These are phyloP conservation scores for Skeletonema grethae DNA, from an alignment of 108 stramenopile genomes.

Conservation along the genomic window DNA sequence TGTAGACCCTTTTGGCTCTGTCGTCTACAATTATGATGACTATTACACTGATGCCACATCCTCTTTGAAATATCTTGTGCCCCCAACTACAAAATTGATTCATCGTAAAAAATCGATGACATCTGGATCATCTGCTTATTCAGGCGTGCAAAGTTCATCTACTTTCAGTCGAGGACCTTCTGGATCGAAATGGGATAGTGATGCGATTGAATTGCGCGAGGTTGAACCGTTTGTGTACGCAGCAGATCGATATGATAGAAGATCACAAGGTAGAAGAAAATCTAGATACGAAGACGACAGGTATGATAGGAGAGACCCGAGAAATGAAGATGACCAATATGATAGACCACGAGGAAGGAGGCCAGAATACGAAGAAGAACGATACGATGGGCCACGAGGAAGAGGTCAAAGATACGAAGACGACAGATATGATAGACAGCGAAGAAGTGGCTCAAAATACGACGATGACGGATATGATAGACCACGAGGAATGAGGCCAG, in stretches of 20 bases:
- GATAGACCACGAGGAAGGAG: neutral
- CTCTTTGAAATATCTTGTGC: constrained; percentile 1
- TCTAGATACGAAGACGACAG: neutral
- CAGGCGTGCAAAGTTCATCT: neutral
- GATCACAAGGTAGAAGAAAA: neutral
- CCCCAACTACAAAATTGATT: neutral
- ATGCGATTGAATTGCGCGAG: neutral
- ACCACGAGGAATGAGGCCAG: neutral
- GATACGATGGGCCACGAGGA: neutral
- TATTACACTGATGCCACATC: neutral
- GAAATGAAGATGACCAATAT: neutral
- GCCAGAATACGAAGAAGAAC: neutral
- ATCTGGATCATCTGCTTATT: constrained; percentile 5
- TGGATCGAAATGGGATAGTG: neutral
- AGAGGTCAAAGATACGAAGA: neutral
- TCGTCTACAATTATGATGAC: constrained; percentile 2
- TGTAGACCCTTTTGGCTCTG: constrained; percentile 1
- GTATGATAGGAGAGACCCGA: neutral
- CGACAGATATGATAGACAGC: neutral
- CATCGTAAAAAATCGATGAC: neutral
- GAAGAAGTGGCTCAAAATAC: neutral
- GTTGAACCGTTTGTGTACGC: neutral
- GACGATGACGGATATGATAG: neutral
- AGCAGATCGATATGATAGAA: neutral
- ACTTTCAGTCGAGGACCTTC: neutral